Evolutionary conservation across 192 early-diverging fungal genomes (phyloP), one percentile per base, ranked within the genome.

Genomic region (Cladochytrium replicatum): DNA sequence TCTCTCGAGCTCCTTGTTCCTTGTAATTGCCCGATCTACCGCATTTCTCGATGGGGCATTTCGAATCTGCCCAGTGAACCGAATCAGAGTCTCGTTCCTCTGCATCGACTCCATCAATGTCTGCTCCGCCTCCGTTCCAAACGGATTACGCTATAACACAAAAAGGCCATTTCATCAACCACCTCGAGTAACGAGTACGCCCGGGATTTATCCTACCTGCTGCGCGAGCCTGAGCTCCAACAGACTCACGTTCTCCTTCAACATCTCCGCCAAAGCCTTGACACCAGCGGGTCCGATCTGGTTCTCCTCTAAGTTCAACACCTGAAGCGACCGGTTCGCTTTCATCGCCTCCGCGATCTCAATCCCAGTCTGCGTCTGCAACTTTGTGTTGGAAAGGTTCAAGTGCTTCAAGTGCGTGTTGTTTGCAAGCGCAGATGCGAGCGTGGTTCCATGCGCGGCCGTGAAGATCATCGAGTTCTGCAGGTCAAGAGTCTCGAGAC

Each of bases 61-160:
- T 6, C 72, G 37, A 46, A 75, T 60, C 44, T 56, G 54, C 21
- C 67, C 51, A 9, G 57, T 40, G 22, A 75, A 38, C 49, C 61
- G 67, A 6, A 46, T 57, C 24, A 75, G 28, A 19, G 31, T 53
- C 39, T 51, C 51, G 64, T 75, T 75, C 49, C 67, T 75, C 15
- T n/a, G 21, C 22, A 75, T 25, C 13, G 73, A 52, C 21, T 41
- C 42, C 7, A 69, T 60, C 45, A 75, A 63, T 0, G 52, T 48
- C 49, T 72, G 63, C 45, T 75, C 73, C 6, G 73, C 73, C 31
- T 75, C 73, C 29, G 56, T 72, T 29, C 73, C 73, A n/a, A n/a
- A n/a, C n/a, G n/a, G n/a, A n/a, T n/a, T n/a, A n/a, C n/a, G n/a
- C n/a, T n/a, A n/a, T n/a, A n/a, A n/a, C n/a, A n/a, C n/a, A n/a